Evolutionary conservation across 768 basidiomycete species (phyloP).

Genomic region (Podaxis sp.): DNA sequence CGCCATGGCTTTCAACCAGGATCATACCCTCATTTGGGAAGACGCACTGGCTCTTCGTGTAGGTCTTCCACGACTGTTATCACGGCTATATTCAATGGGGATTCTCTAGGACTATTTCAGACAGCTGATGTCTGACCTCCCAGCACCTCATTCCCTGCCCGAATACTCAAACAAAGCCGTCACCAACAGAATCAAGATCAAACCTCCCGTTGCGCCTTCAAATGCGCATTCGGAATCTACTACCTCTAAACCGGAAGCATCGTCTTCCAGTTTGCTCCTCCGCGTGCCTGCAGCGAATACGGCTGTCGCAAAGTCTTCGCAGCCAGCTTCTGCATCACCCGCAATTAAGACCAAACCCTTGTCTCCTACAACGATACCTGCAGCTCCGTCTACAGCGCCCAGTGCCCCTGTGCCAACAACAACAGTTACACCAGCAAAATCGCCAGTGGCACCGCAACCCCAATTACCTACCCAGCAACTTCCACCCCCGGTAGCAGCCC

Average conservation of each 20-base stretch:
- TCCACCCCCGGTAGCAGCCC: slow-evolving; percentile 21
- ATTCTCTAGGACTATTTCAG: slow-evolving; percentile 65
- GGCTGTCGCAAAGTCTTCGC: neutral
- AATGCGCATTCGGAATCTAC: slow-evolving; percentile 12
- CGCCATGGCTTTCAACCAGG: slow-evolving; percentile 85
- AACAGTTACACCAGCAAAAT: neutral
- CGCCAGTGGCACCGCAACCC: slow-evolving; percentile 13
- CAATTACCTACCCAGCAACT: slow-evolving; percentile 29
- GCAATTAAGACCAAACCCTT: slow-evolving; percentile 1
- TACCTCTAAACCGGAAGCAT: neutral
- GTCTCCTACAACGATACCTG: slow-evolving; percentile 10
- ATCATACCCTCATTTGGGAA: slow-evolving; percentile 81
- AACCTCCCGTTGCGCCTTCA: slow-evolving; percentile 46
- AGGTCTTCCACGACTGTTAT: slow-evolving; percentile 21
- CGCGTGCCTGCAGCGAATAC: slow-evolving; percentile 14
- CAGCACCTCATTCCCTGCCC: slow-evolving; percentile 60
- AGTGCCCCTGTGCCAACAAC: neutral
- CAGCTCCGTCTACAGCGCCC: slow-evolving; percentile 22
- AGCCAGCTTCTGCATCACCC: neutral
- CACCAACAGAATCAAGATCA: slow-evolving; percentile 72
- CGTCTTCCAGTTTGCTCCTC: slow-evolving; percentile 18
- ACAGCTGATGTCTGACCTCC: slow-evolving; percentile 76
- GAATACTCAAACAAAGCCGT: slow-evolving; percentile 51
- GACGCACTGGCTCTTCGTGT: slow-evolving; percentile 71
- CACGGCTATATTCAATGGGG: neutral